phyloP scores from a whole-genome alignment of 225 moss, liverwort and hornwort genomes.

The Takakia lepidozioides region DNA sequence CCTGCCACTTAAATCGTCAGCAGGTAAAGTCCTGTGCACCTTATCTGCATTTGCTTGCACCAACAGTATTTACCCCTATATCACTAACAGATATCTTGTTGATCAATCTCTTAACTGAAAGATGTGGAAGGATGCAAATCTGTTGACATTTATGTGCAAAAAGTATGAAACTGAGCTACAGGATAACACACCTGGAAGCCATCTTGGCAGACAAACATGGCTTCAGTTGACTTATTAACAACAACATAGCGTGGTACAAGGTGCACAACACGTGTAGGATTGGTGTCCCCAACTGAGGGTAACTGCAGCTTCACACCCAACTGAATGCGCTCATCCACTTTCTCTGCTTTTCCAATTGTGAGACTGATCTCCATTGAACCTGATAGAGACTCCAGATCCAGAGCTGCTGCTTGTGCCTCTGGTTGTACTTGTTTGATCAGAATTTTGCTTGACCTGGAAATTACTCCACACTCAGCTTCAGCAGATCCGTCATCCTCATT shows the following conservation, averaged over 20 bases:
- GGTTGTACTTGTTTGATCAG: constrained; percentile 70
- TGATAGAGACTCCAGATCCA: constrained; percentile 86
- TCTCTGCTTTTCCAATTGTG: constrained; percentile 50
- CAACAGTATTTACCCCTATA: too few species aligned
- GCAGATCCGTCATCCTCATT: too few species aligned
- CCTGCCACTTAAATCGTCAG: too few species aligned
- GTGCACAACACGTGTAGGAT: constrained; percentile 61
- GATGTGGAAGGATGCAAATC: too few species aligned
- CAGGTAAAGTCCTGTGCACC: too few species aligned
- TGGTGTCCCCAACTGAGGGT: constrained; percentile 56
- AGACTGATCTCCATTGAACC: constrained; percentile 92
- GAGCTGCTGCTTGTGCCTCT: constrained; percentile 58
- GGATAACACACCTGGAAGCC: constrained; percentile 61
- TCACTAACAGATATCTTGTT: too few species aligned
- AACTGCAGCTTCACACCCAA: constrained; percentile 72
- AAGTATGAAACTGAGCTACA: not conserved
- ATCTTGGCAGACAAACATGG: constrained; percentile 85
- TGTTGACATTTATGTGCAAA: too few species aligned
- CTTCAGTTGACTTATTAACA: constrained; percentile 65
- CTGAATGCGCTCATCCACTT: constrained; percentile 65
- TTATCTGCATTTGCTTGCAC: too few species aligned
- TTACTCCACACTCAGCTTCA: too few species aligned
- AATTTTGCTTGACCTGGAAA: constrained; percentile 67
- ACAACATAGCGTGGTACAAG: constrained; percentile 85
- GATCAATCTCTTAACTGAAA: too few species aligned